Conservation (phyloP, 140 eudicot genomes). For the Senecio squalidus region DNA sequence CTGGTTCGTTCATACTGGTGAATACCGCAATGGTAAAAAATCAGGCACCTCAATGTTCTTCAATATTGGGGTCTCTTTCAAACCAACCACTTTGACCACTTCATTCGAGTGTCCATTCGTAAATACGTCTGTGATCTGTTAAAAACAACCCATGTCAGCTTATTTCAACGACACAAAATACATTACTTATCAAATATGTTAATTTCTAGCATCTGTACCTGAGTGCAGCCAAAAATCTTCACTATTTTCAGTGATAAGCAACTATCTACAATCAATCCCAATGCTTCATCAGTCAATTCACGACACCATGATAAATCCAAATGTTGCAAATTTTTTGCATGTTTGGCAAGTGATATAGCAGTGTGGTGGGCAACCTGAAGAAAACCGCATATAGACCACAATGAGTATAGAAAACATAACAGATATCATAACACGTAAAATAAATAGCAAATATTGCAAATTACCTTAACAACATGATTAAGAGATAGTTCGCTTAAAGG, state of each 20-base stretch:
- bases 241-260: slow-evolving; percentile 55
- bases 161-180: neutral
- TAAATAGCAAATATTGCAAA: neutral
- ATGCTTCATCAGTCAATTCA: slow-evolving; percentile 60
- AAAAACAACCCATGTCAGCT: neutral
- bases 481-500: slow-evolving; percentile 64
- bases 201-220: slow-evolving; percentile 39
- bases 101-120: slow-evolving; percentile 68
- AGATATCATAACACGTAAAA: neutral
- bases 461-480: slow-evolving; percentile 62
- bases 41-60: slow-evolving; percentile 52
- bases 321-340: slow-evolving; percentile 42
- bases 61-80: slow-evolving; percentile 51
- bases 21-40: slow-evolving; percentile 59
- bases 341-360: slow-evolving; percentile 67
- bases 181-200: neutral
- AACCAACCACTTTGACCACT: slow-evolving; percentile 50
- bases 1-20: slow-evolving; percentile 27
- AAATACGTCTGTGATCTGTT: slow-evolving; percentile 66
- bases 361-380: slow-evolving; percentile 65
- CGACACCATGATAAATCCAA: slow-evolving; percentile 95
- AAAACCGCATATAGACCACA: neutral
- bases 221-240: slow-evolving; percentile 90
- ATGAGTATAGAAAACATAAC: neutral
- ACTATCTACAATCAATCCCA: slow-evolving; percentile 85